Conservation (phyloP, 768 basidiomycete genomes). For the Mycena venus region DNA sequence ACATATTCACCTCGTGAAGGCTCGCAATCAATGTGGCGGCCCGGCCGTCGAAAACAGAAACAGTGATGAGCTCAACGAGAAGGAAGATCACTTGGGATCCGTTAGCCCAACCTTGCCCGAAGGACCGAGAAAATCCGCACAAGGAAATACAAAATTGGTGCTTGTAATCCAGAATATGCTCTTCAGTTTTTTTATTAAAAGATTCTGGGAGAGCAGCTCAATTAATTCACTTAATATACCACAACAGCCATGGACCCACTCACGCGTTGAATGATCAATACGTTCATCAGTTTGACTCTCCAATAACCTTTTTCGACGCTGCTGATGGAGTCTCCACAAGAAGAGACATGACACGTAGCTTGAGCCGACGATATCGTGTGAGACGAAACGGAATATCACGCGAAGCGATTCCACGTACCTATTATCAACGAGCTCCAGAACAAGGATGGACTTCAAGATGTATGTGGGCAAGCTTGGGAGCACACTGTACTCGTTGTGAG, state of each 20-base stretch:
- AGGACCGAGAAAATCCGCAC: background rate
- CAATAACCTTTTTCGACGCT: background rate
- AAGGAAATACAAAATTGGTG: constrained; percentile 15
- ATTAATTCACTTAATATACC: background rate
- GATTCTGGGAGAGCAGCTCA: background rate
- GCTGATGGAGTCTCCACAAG: constrained; percentile 1
- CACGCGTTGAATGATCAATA: background rate
- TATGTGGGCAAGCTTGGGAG: background rate
- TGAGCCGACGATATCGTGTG: background rate
- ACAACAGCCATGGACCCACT: background rate
- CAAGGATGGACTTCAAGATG: background rate
- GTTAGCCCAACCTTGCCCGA: background rate
- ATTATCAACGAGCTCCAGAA: constrained; percentile 11
- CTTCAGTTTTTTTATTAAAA: background rate
- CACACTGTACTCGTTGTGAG: background rate
- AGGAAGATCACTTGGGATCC: constrained; percentile 7
- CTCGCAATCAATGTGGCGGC: background rate
- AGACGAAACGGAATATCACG: background rate
- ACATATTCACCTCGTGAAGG: background rate
- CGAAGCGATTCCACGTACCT: background rate
- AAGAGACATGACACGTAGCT: constrained; percentile 12
- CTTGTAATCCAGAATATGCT: constrained; percentile 15
- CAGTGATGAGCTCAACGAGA: background rate
- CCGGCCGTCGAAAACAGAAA: background rate
- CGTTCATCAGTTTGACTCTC: background rate